These are phyloP conservation scores for Penicillium sp. DNA, from an alignment of 2,329 filamentous ascomycete genomes.

Conservation along the genomic window DNA sequence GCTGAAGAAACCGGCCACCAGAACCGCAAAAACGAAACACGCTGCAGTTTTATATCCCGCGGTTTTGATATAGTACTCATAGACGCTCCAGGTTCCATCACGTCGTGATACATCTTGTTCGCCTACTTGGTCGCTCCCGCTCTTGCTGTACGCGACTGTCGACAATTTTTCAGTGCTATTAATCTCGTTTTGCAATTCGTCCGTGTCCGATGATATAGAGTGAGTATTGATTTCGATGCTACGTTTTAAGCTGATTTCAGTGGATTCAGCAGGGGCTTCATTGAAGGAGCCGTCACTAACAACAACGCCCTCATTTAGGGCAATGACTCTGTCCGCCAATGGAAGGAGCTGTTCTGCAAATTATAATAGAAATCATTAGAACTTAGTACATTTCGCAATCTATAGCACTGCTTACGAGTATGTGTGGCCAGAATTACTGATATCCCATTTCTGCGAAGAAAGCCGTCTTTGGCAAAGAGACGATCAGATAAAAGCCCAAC, in stretches of 20 bases:
- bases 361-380: background rate
- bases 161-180: background rate
- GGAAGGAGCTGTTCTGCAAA: conserved; percentile 16
- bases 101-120: background rate
- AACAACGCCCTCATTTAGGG: conserved; percentile 9
- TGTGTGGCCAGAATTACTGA: conserved; percentile 1
- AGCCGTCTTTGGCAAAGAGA: conserved; percentile 1
- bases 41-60: conserved; percentile 1
- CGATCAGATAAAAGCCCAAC: background rate
- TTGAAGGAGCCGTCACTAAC: background rate
- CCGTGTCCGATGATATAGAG: background rate
- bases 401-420: background rate
- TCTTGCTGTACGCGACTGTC: background rate
- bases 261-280: background rate
- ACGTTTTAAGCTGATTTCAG: no score
- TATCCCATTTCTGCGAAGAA: background rate
- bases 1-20: conserved; percentile 1
- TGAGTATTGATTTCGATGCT: background rate
- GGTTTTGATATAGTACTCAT: conserved; percentile 7
- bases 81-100: conserved; percentile 2
- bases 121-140: background rate
- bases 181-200: background rate
- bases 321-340: conserved; percentile 40
- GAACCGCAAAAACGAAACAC: background rate
- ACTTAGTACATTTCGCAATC: no score